Evolutionary conservation across 208 protist species (phyloP), one percentile per base, ranked within the genome.

Genomic region (Acanthamoeba castellanii): DNA sequence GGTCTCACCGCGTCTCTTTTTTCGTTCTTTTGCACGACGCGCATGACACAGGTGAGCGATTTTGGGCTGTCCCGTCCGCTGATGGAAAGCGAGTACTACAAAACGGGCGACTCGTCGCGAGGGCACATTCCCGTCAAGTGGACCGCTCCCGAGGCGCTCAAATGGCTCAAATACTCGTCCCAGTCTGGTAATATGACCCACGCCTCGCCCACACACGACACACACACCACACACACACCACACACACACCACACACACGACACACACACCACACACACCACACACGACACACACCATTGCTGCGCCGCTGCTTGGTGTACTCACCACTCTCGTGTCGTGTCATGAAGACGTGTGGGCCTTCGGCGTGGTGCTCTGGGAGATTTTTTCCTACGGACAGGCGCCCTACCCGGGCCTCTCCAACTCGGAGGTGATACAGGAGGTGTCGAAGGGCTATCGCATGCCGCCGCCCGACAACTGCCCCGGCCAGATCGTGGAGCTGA

Each of bases 351-450:
- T 92, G 47, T 92, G 87, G 87, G 47, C 87, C 18, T 92, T 92
- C 74, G 87, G 87, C 18, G 45, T 92, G 37, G 87, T 92, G 30
- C 87, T 92, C 20, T 92, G 87, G 87, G 87, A 92, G 87, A 37
- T 92, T 7, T 92, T 92, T 74, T 76, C 59, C 27, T 64, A 76
- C 34, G 87, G 87, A 4, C 57, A 64, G 47, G 30, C 34, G 34
- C 87, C 87, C 37, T 92, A 92, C 8, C 59, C 59, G 22, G 87
- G 87, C n/a, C 25, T 92, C 2, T 92, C 61, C 59, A 92, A 92
- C 37, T 74, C 59, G 27, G 87, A 92, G 34, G 87, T 92, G 13
- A 92, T 92, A 1, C 57, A 92, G 81, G 81, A 88, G 52, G 81
- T 88, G 45, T 88, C 81, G 27, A 88, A 88, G 8, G 81, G 81